A percentile compares a stretch with the other conserved stretches of the same genome.
These are phyloP conservation scores for Rhodosporidiobolus sp. DNA, from an alignment of 768 basidiomycete genomes.

Conservation along the genomic window DNA sequence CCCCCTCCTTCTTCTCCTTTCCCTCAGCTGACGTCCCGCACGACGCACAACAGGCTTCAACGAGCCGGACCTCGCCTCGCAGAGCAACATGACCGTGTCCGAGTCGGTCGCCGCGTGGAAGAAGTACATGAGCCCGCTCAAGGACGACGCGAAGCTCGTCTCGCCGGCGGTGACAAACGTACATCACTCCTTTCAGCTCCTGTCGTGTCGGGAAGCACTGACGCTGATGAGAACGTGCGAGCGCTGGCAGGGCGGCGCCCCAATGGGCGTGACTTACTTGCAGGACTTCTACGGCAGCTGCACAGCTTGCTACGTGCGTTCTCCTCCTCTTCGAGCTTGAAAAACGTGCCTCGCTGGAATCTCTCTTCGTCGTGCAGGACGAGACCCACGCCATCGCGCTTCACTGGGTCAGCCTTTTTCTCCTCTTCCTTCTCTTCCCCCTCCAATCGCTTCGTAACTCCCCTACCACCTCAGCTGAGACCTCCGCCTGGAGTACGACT, in stretches of 20 bases:
- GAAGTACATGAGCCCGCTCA: conserved; percentile 35
- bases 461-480: no score
- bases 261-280: conserved; percentile 19
- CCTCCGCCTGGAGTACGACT: conserved; percentile 19
- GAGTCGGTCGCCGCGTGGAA: conserved; percentile 22
- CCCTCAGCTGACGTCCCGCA: no score
- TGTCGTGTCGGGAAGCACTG: no score
- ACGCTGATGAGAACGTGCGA: no score
- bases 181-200: no score
- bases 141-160: conserved; percentile 28
- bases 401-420: conserved; percentile 5
- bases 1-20: no score
- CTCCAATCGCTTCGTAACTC: no score
- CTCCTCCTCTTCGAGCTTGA: no score
- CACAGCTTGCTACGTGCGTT: conserved; percentile 8
- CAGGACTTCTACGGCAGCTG: conserved; percentile 18
- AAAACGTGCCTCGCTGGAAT: no score
- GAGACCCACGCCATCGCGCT: conserved; percentile 14
- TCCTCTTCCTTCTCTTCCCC: not conserved
- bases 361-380: no score
- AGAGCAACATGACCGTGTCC: conserved; percentile 29
- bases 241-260: not conserved
- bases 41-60: not conserved
- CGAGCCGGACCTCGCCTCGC: conserved; percentile 30
- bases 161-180: conserved; percentile 36